Evolutionary conservation across 257 asterid species (phyloP).

Genomic region (Nicotiana knightiana): DNA sequence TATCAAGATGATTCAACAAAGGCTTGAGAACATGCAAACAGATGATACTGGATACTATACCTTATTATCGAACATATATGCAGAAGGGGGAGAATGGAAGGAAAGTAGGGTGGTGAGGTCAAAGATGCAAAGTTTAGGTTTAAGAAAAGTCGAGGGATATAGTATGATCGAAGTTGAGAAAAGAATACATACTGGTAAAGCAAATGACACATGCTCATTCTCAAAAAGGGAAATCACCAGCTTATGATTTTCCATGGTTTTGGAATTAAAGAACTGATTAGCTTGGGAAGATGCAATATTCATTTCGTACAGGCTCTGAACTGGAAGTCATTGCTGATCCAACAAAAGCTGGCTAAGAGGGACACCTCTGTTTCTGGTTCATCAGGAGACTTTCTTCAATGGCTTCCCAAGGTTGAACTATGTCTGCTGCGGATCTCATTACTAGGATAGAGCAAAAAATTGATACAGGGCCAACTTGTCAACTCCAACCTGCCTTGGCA

Average conservation of each 20-base stretch:
- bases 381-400: background rate
- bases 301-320: background rate
- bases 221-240: background rate
- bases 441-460: background rate
- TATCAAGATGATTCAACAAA: slow-evolving; percentile 36
- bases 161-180: slow-evolving; percentile 55
- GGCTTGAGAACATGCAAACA: slow-evolving; percentile 36
- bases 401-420: background rate
- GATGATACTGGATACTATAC: slow-evolving; percentile 74
- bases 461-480: background rate
- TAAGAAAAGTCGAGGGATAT: slow-evolving; percentile 62
- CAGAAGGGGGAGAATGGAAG: slow-evolving; percentile 74
- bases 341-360: background rate
- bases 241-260: background rate
- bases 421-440: background rate
- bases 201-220: background rate
- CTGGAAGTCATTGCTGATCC: background rate
- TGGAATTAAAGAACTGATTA: background rate
- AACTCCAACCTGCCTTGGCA: background rate
- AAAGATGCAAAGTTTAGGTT: slow-evolving; percentile 44
- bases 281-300: background rate
- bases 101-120: slow-evolving; percentile 43
- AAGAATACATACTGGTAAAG: background rate
- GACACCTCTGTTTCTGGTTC: background rate
- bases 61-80: slow-evolving; percentile 62